Conservation (phyloP, 2,329 filamentous ascomycete genomes). For the Ophiostoma pallidulum region DNA sequence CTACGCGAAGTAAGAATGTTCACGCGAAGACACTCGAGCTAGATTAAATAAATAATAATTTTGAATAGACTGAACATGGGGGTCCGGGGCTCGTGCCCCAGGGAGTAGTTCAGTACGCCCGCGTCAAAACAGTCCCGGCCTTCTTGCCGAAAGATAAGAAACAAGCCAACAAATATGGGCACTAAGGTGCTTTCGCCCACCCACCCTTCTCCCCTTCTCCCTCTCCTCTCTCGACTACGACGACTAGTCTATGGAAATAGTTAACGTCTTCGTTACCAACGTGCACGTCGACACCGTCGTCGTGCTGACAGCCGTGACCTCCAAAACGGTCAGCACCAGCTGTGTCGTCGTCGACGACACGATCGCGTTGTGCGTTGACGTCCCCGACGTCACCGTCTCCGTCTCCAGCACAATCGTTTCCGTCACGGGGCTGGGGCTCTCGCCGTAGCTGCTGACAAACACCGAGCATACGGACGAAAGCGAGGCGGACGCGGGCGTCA, state of each 20-base stretch:
- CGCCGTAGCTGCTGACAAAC: background rate
- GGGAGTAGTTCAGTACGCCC: too few species aligned
- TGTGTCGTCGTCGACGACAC: background rate
- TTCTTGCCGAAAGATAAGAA: too few species aligned
- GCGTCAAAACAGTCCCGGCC: too few species aligned
- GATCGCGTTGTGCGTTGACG: background rate
- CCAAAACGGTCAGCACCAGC: background rate
- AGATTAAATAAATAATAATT: too few species aligned
- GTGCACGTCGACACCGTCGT: constrained; percentile 2
- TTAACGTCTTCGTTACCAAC: background rate
- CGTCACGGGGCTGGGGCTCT: background rate
- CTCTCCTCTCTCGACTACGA: background rate
- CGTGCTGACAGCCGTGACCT: background rate
- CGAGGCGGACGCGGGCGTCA: background rate
- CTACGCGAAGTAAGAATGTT: too few species aligned
- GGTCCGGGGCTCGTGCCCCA: too few species aligned
- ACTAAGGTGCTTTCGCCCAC: too few species aligned
- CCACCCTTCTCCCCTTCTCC: background rate
- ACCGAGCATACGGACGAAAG: background rate
- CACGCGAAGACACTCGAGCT: too few species aligned
- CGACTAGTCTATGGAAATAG: background rate
- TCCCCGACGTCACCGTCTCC: background rate
- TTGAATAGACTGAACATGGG: too few species aligned
- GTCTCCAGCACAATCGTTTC: background rate
- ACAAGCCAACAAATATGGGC: too few species aligned